Evolutionary conservation across 352 stramenopile genomes (phyloP), one percentile per base, ranked within the genome.

Genomic region (Thraustotheca clavata): DNA sequence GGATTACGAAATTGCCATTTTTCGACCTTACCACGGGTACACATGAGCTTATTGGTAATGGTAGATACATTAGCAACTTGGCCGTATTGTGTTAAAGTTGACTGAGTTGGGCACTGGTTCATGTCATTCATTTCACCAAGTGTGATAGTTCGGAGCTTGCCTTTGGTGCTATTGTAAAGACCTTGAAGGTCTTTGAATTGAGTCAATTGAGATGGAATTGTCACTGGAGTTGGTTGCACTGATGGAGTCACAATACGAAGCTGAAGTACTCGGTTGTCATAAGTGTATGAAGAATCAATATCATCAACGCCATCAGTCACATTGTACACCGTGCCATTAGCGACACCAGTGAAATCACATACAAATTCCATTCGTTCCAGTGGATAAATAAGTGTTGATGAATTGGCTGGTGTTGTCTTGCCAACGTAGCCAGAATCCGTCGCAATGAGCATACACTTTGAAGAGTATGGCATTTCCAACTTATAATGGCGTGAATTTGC

Each of bases 1-100:
- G 81, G 81, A 67, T 90, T 88, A 69, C 84, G 73, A 59, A 90
- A 90, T 67, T 82, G 68, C 81, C 81, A 90, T 47, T 85, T 85
- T 68, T 90, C 81, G 7, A 88, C 81, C 55, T 82, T 88, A 24
- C 81, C 81, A 59, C 77, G 79, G 2, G 81, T 88, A 61, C 79
- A 90, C 47, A 70, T 57, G n/a, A 88, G 63, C 11, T 71, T 80
- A 34, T 60, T 76, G 43, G 69, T 79, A 50, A 77, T 78, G 39
- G 71, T 81, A 35, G 72, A 72, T 8, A 73, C 69, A 65, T 86
- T 84, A 38, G 85, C 75, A 48, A 86, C 65, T 57, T 76, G 67
- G 43, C 76, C 65, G n/a, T 72, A 68, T 52, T 87, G 85, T 2
- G 49, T 59, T 22, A 88, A 76, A 66, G 85, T 71, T 22, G 49